A percentile compares a stretch with the other conserved stretches of the same genome.
Evolutionary conservation across 805 yeast genomes (phyloP).

Genomic region (Teunomyces gatunensis): DNA sequence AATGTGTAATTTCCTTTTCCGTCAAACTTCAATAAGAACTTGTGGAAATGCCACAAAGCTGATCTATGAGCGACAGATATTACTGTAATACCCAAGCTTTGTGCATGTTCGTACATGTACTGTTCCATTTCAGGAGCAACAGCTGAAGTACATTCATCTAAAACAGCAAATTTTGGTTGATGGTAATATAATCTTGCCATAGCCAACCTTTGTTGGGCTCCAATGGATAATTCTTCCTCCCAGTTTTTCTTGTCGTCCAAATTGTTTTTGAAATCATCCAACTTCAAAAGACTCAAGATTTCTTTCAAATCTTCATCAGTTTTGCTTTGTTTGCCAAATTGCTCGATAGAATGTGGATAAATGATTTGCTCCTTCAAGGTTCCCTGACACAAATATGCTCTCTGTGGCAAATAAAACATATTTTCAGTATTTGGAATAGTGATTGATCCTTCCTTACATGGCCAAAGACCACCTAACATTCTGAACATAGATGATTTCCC

Average conservation of each 20-base stretch:
- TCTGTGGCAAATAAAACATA: conserved; percentile 87
- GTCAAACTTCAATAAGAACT: conserved; percentile 75
- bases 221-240: conserved; percentile 85
- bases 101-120: conserved; percentile 82
- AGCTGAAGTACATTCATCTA: conserved; percentile 95
- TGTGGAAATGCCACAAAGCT: conserved; percentile 89
- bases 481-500: conserved; percentile 93
- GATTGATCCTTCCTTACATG: conserved; percentile 57
- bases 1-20: conserved; percentile 72
- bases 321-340: conserved; percentile 43
- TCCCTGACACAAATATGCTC: conserved; percentile 82
- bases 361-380: conserved; percentile 84
- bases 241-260: conserved; percentile 67
- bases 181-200: conserved; percentile 92
- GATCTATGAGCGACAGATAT: conserved; percentile 91
- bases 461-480: conserved; percentile 92
- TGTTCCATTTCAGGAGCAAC: conserved; percentile 90
- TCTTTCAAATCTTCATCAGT: conserved; percentile 51
- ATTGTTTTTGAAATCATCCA: conserved; percentile 49
- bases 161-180: conserved; percentile 86
- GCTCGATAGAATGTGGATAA: conserved; percentile 73
- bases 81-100: conserved; percentile 72
- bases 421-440: conserved; percentile 63
- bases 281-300: conserved; percentile 54
- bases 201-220: conserved; percentile 91